These are phyloP conservation scores for Nissolia schottii DNA, from an alignment of 306 rosid genomes.

Conservation along the genomic window DNA sequence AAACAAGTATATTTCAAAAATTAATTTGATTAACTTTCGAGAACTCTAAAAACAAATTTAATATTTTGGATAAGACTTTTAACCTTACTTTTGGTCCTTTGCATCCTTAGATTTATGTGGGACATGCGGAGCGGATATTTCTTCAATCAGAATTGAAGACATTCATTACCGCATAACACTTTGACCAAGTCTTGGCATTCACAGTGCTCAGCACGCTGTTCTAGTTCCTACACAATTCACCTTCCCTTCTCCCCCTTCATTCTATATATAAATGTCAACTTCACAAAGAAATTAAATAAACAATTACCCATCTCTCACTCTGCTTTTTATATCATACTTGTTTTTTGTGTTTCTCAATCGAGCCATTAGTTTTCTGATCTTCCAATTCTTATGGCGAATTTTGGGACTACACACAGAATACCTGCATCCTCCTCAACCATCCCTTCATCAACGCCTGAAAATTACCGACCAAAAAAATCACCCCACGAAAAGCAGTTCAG, in stretches of 20 bases:
- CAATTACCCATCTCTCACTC: neutral
- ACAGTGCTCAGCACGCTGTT: neutral
- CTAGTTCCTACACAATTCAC: neutral
- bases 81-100: too few relatives aligned
- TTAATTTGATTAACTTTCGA: too few relatives aligned
- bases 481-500: slow-evolving; percentile 27
- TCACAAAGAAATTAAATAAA: neutral
- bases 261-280: neutral
- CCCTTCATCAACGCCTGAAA: slow-evolving; percentile 11
- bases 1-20: too few relatives aligned
- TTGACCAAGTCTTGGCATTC: neutral
- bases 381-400: slow-evolving; percentile 36
- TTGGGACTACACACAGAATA: slow-evolving; percentile 46
- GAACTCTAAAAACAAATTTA: too few relatives aligned
- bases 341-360: neutral
- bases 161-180: neutral
- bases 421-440: slow-evolving; percentile 23
- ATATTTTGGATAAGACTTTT: too few relatives aligned
- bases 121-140: neutral
- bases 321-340: neutral
- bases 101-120: neutral
- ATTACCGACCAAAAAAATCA: slow-evolving; percentile 30
- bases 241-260: neutral
- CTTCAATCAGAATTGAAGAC: too few relatives aligned
- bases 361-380: neutral